Conservation (phyloP, 2,329 filamentous ascomycete genomes). For the Fusarium praegraminearum region DNA sequence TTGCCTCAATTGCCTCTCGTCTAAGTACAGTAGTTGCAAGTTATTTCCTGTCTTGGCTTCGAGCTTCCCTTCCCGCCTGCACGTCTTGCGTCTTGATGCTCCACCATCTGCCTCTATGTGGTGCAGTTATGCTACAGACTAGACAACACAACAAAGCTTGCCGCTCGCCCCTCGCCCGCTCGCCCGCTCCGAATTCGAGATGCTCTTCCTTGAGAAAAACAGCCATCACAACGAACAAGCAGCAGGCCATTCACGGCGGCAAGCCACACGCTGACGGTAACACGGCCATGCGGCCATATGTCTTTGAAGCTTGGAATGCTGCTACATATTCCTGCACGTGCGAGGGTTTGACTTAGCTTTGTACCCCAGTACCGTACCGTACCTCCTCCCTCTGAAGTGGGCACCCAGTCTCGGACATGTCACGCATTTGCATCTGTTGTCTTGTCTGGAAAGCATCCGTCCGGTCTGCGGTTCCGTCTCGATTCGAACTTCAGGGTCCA, state of each 20-base stretch:
- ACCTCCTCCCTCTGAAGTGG: constrained; percentile 8
- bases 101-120: constrained; percentile 37
- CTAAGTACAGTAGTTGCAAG: constrained; percentile 12
- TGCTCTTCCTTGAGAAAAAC: background rate
- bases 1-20: constrained; percentile 13
- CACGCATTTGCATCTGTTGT: constrained; percentile 30
- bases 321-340: constrained; percentile 42
- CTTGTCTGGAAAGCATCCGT: constrained; percentile 25
- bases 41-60: constrained; percentile 30
- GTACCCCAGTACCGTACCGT: constrained; percentile 8
- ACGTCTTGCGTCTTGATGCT: constrained; percentile 35
- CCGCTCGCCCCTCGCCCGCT: constrained; percentile 32
- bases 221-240: constrained; percentile 16
- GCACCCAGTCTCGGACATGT: constrained; percentile 28
- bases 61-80: constrained; percentile 31
- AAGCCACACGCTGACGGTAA: constrained; percentile 44
- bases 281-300: constrained; percentile 37
- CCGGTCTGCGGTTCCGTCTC: constrained; percentile 33
- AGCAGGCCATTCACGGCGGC: constrained; percentile 19
- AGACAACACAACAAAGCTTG: constrained; percentile 23
- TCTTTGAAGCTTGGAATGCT: constrained; percentile 46
- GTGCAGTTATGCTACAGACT: constrained; percentile 34
- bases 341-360: constrained; percentile 40
- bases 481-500: constrained; percentile 14
- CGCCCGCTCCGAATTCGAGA: constrained; percentile 32